Percentiles rank a stretch among this genome's conserved stretches.
Conservation (phyloP, 495 filamentous ascomycete species). For the Bacidia gigantensis region DNA sequence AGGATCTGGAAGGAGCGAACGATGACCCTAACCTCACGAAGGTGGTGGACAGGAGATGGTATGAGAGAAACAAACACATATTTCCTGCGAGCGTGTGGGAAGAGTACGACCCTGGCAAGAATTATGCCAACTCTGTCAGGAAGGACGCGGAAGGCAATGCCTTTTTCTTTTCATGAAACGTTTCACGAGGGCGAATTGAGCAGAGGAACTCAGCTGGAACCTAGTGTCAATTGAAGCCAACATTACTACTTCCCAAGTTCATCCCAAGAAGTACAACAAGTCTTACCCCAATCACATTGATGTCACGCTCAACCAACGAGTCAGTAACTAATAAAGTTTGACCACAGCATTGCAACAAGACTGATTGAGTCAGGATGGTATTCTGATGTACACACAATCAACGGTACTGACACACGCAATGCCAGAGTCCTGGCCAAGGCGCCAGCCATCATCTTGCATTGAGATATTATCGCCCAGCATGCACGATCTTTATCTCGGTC, state of each 20-base stretch:
- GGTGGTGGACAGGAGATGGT: conserved; percentile 93
- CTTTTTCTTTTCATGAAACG: conserved; percentile 60
- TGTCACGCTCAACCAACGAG: not conserved
- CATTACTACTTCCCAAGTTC: too few relatives aligned
- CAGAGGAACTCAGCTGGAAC: not conserved
- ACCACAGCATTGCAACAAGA: too few relatives aligned
- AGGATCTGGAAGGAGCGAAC: conserved; percentile 54
- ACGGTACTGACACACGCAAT: not conserved
- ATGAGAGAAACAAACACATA: conserved; percentile 93
- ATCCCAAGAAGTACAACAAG: not conserved
- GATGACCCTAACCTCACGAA: conserved; percentile 81
- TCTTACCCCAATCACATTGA: not conserved
- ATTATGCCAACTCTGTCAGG: conserved; percentile 68
- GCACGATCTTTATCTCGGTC: not conserved
- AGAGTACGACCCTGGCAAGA: conserved; percentile 78
- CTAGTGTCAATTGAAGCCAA: not conserved
- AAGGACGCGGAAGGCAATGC: conserved; percentile 79
- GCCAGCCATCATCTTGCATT: not conserved
- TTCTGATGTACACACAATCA: not conserved
- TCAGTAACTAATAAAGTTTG: not conserved
- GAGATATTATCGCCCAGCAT: not conserved
- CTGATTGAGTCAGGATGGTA: too few relatives aligned
- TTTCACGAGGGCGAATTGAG: not conserved
- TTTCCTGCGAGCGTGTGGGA: conserved; percentile 94
- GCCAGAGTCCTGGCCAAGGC: not conserved